phyloP scores from a whole-genome alignment of 225 moss, liverwort and hornwort genomes.

The Pseudoscleropodium purum region DNA sequence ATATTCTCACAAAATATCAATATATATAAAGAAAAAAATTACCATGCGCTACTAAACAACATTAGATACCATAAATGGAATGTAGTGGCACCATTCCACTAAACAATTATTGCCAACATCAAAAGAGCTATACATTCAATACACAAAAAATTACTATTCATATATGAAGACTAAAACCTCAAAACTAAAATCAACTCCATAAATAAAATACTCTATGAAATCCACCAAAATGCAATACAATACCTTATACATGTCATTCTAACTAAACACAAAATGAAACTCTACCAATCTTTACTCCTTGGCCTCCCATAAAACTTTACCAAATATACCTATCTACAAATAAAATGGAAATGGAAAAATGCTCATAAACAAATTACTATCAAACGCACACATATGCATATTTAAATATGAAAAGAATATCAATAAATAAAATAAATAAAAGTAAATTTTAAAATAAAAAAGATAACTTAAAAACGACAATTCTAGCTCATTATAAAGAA shows the following conservation, averaged over 20 bases:
- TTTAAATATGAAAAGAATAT: background rate
- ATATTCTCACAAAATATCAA: background rate
- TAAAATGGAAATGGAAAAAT: background rate
- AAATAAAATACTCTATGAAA: background rate
- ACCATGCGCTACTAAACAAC: background rate
- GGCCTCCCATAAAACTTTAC: accelerated
- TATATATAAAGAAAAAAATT: accelerated
- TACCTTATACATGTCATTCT: background rate
- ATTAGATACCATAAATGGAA: background rate
- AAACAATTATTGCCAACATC: accelerated
- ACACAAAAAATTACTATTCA: background rate
- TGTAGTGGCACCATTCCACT: no score
- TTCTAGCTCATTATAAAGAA: accelerated
- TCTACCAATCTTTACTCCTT: background rate
- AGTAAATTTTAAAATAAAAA: no score
- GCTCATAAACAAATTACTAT: background rate
- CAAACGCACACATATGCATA: no score
- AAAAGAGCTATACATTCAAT: background rate
- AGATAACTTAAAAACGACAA: background rate
- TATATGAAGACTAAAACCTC: accelerated
- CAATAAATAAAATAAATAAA: background rate
- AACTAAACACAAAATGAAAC: background rate
- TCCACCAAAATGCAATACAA: background rate
- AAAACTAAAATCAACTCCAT: background rate
- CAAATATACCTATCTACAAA: background rate